These are phyloP conservation scores for Amyloporia xantha DNA, from an alignment of 768 basidiomycete species.

Conservation along the genomic window DNA sequence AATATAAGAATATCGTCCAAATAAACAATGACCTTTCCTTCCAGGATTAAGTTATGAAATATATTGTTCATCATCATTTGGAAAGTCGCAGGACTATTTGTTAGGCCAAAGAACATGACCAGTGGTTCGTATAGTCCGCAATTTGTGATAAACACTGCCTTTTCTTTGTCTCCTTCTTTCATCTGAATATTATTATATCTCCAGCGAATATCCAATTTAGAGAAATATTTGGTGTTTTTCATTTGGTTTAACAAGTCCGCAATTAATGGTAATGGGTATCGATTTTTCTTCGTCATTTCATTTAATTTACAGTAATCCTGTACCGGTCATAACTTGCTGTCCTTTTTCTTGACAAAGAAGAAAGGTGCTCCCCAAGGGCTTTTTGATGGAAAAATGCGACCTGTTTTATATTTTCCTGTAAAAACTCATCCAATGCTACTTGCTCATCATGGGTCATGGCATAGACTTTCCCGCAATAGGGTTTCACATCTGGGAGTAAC, in stretches of 20 bases:
- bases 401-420: constrained; percentile 18
- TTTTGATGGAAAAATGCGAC: constrained; percentile 15
- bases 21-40: constrained; percentile 19
- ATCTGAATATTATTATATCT: constrained; percentile 28
- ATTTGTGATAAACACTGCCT: constrained; percentile 23
- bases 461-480: constrained; percentile 12
- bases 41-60: constrained; percentile 7
- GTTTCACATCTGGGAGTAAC: constrained; percentile 7
- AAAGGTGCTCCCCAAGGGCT: constrained; percentile 20
- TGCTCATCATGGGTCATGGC: constrained; percentile 11
- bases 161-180: constrained; percentile 19
- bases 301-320: constrained; percentile 28
- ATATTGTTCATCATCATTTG: constrained; percentile 13
- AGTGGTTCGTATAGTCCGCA: constrained; percentile 22
- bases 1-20: constrained; percentile 18
- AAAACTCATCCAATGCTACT: constrained; percentile 12
- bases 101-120: constrained; percentile 30
- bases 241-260: constrained; percentile 20
- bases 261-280: constrained; percentile 29
- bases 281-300: constrained; percentile 27
- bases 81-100: constrained; percentile 15
- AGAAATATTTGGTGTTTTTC: constrained; percentile 18
- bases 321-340: constrained; percentile 17
- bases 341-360: constrained; percentile 27
- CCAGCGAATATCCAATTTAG: constrained; percentile 24